Evolutionary conservation across 2,329 filamentous ascomycete genomes (phyloP), one percentile per base, ranked within the genome.

Genomic region (Fusarium sarcochroum): DNA sequence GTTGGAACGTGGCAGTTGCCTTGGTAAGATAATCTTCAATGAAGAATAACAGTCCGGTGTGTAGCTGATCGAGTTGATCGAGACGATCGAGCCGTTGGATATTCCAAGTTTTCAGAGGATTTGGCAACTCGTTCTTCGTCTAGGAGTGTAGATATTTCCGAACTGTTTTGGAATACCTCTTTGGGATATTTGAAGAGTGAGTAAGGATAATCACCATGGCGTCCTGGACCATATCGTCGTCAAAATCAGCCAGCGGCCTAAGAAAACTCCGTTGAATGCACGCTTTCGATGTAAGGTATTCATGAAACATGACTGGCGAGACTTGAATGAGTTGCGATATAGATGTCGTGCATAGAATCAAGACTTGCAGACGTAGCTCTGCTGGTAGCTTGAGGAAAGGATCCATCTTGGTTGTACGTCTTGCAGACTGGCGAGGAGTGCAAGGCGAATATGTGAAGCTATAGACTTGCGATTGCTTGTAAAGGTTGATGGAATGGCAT

Each of bases 11-110:
- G 6, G 61, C 61, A 4, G 55, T 66, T 8, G 65, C 61, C n/a
- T 70, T 70, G 11, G 61, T 58, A 4, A 70, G 37, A 34, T 70
- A 70, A 38, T 66, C 65, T 14, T 63, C 65, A 9, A 68, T 59
- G 13, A 68, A 66, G 2, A 63, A n/a, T 6, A 68, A 20, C 0
- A 70, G 17, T 37, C 50, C 32, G 5, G 38, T 49, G 30, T 61
- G 51, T 7, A 68, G 17, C 34, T 41, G 57, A 17, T 63, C 42
- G 4, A 68, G 17, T 38, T 41, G 57, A 17, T 63, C 42, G 4
- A 68, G 25, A 14, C 59, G 13, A 3, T 45, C n/a, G 11, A 69
- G 14, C 18, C 66, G 51, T 6, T 5, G 2, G 10, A 21, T 1
- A 47, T 63, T 23, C 5, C 14, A 3, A 4, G 17, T 40, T 5